A percentile compares a stretch with the other conserved stretches of the same genome.
Conservation (phyloP, 345 rosid species). For the Raphanus sativus region DNA sequence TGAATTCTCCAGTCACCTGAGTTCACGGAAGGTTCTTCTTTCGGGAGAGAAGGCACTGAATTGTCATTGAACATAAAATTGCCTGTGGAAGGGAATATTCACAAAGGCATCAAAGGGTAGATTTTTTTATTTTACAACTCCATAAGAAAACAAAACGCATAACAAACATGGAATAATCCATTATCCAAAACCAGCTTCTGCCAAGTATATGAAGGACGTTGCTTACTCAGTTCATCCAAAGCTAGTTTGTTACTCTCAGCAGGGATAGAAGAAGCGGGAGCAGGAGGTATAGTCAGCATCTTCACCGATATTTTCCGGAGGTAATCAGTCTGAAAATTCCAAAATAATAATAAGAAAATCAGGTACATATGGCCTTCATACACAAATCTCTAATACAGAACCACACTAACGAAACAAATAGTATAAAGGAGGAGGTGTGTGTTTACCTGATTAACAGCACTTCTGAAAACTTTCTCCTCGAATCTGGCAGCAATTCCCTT, state of each 20-base stretch:
- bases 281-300: slow-evolving; percentile 31
- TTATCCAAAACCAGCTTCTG: not conserved
- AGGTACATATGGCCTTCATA: not conserved
- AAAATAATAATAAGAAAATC: not conserved
- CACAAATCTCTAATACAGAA: not conserved
- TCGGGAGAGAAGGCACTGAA: slow-evolving; percentile 47
- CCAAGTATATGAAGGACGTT: not conserved
- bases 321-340: not conserved
- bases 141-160: not conserved
- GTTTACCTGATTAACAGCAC: not conserved
- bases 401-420: not conserved
- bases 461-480: not conserved
- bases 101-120: not conserved
- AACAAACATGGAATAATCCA: no score
- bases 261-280: slow-evolving; percentile 27
- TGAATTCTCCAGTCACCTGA: slow-evolving; percentile 56
- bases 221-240: slow-evolving; percentile 12
- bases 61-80: slow-evolving; percentile 12
- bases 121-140: not conserved
- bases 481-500: not conserved
- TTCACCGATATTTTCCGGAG: not conserved
- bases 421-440: not conserved
- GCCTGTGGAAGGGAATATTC: not conserved
- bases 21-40: slow-evolving; percentile 48
- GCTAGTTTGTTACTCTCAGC: slow-evolving; percentile 41